Conservation (phyloP, 257 asterid species). For the Phtheirospermum japonicum region DNA sequence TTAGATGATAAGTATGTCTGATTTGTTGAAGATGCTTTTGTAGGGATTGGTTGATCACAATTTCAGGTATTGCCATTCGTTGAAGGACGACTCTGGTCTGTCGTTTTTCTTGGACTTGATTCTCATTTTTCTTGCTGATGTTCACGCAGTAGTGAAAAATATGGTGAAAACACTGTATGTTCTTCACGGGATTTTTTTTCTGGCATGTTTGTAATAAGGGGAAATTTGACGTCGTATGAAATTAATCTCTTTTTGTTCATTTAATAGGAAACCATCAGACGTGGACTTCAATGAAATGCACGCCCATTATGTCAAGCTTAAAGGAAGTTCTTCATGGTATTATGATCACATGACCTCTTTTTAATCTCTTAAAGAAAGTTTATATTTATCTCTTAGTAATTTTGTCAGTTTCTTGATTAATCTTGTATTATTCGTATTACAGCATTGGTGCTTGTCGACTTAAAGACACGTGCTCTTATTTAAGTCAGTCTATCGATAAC, state of each 20-base stretch:
- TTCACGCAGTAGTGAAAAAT: slow-evolving; percentile 3
- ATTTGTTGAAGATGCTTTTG: not conserved
- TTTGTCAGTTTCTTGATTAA: not conserved
- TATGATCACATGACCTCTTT: not conserved
- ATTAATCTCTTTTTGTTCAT: not conserved
- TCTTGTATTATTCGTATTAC: slow-evolving; percentile 16
- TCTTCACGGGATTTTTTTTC: slow-evolving; percentile 11
- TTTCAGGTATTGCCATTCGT: slow-evolving; percentile 31
- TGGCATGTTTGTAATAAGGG: not conserved
- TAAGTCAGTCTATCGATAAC: slow-evolving; percentile 26
- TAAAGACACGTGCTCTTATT: slow-evolving; percentile 22
- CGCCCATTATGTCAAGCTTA: slow-evolving; percentile 39
- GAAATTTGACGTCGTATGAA: not conserved
- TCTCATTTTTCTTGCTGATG: slow-evolving; percentile 30
- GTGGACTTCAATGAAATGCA: slow-evolving; percentile 34
- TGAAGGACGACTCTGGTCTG: slow-evolving; percentile 37
- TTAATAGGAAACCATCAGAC: slow-evolving; percentile 32
- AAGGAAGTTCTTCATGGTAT: slow-evolving; percentile 55
- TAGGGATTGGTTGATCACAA: slow-evolving; percentile 43
- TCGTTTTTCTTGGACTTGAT: slow-evolving; percentile 42
- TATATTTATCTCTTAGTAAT: not conserved
- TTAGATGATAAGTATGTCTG: no score
- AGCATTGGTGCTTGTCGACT: slow-evolving; percentile 48
- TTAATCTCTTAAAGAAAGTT: not conserved
- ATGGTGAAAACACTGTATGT: slow-evolving; percentile 36